phyloP scores from a whole-genome alignment of 768 basidiomycete species.

The Xerocomellus chrysenteron region DNA sequence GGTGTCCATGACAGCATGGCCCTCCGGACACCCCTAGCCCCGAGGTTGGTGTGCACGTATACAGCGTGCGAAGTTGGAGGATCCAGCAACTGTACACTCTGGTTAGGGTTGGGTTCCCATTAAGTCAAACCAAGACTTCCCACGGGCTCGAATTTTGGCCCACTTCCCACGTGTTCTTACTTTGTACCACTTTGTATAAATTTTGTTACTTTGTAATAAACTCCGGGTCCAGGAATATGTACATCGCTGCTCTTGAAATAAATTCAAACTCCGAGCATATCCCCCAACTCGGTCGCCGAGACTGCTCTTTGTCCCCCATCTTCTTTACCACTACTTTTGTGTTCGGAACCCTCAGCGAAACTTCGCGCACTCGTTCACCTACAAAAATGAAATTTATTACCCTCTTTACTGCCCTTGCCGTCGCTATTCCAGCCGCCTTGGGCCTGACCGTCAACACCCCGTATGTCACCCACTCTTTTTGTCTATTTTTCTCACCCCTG shows the following conservation, averaged over 20 bases:
- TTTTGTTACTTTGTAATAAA: too few relatives aligned
- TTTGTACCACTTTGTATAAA: too few relatives aligned
- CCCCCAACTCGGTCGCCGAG: not conserved
- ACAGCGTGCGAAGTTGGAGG: too few relatives aligned
- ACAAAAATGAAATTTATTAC: constrained; percentile 38
- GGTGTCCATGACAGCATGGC: not conserved
- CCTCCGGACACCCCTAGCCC: too few relatives aligned
- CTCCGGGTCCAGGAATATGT: too few relatives aligned
- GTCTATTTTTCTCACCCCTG: not conserved
- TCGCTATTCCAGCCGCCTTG: constrained; percentile 35
- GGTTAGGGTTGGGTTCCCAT: too few relatives aligned
- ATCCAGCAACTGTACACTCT: too few relatives aligned
- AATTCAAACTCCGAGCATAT: constrained; percentile 32
- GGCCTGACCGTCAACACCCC: constrained; percentile 66
- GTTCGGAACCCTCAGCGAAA: constrained; percentile 1
- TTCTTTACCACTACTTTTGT: constrained; percentile 1
- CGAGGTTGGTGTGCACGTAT: too few relatives aligned
- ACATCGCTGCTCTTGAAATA: constrained; percentile 11
- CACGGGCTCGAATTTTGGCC: too few relatives aligned
- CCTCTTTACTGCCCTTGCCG: constrained; percentile 30
- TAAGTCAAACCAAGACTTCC: too few relatives aligned
- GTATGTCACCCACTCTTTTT: constrained; percentile 33
- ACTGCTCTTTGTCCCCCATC: not conserved
- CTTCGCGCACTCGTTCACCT: constrained; percentile 20
- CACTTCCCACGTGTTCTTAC: too few relatives aligned